A percentile compares a stretch with the other conserved stretches of the same genome.
Conservation (phyloP, 2,329 filamentous ascomycete species). For the Pseudocercospora fijiensis region DNA sequence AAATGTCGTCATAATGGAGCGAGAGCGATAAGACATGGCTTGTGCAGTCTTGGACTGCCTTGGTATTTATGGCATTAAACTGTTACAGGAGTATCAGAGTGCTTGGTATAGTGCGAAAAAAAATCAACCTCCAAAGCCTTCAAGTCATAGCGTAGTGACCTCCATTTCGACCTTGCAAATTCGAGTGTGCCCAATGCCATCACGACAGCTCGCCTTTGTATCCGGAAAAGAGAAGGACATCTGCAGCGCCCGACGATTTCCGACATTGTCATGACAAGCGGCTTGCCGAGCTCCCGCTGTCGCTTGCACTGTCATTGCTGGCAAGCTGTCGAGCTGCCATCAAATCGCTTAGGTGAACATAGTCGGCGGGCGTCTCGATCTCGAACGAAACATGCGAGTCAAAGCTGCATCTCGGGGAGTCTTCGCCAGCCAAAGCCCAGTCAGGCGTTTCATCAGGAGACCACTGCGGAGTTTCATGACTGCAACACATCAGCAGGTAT, state of each 20-base stretch:
- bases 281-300: conserved; percentile 8
- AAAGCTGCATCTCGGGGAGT: conserved; percentile 19
- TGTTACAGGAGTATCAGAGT: neutral
- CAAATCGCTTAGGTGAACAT: conserved; percentile 18
- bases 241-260: neutral
- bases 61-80: conserved; percentile 3
- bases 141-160: neutral
- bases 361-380: conserved; percentile 18
- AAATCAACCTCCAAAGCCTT: neutral
- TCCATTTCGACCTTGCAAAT: neutral
- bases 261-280: neutral
- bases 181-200: neutral
- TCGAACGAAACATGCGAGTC: conserved; percentile 18
- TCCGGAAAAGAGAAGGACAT: neutral
- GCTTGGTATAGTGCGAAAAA: neutral
- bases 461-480: conserved; percentile 21
- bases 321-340: conserved; percentile 14
- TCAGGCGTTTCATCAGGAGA: conserved; percentile 17
- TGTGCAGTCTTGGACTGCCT: neutral
- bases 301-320: conserved; percentile 4
- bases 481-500: conserved; percentile 11
- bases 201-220: neutral
- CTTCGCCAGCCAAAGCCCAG: conserved; percentile 18
- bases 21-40: neutral
- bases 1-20: neutral